Percentiles rank a stretch among this genome's conserved stretches.
Conservation (phyloP, 140 eudicot genomes). For the Erigeron philadelphicus region DNA sequence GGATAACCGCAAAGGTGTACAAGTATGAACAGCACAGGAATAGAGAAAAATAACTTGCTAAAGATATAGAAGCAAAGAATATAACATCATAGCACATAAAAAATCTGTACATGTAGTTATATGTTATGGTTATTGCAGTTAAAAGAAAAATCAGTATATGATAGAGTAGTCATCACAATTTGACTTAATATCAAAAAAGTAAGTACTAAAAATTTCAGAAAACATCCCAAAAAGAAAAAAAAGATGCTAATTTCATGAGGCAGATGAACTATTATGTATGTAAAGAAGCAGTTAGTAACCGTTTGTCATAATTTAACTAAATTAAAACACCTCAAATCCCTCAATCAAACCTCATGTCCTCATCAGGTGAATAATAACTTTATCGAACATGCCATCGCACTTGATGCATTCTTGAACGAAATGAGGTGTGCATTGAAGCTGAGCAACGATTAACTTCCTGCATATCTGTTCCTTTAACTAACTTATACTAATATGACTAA, state of each 20-base stretch:
- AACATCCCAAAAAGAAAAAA: neutral
- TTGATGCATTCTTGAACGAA: neutral
- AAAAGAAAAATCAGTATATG: neutral
- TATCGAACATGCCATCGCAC: neutral
- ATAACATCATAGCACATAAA: neutral
- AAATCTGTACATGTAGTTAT: neutral
- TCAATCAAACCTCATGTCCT: neutral
- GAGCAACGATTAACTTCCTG: neutral
- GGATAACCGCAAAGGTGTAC: too few relatives aligned
- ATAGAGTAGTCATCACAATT: neutral
- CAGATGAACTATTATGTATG: neutral
- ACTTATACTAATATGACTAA: neutral
- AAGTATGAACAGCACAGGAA: neutral
- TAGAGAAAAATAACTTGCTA: neutral
- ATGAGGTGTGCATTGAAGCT: neutral
- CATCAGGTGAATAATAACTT: neutral
- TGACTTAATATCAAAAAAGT: neutral
- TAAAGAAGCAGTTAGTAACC: neutral
- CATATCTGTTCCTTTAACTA: slow-evolving; percentile 7
- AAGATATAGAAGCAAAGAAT: neutral
- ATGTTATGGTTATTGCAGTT: neutral
- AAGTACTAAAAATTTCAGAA: neutral
- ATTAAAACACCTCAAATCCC: too few relatives aligned
- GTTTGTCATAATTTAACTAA: neutral
- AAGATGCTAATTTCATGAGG: neutral